Conservation (phyloP, 257 asterid species). For the Jaltomata sinuosa region DNA sequence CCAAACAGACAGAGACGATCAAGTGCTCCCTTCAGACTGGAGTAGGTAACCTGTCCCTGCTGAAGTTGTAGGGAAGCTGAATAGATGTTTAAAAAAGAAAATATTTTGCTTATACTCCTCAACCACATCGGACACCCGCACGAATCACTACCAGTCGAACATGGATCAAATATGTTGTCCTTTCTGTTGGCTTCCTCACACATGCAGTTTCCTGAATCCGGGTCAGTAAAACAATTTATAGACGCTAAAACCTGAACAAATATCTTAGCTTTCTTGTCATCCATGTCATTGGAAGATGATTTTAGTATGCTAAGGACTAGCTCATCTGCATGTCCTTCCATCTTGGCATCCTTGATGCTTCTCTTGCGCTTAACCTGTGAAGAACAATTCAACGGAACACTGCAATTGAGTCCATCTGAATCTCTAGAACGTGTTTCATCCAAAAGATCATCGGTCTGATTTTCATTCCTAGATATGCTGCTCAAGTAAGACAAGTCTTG, state of each 20-base stretch:
- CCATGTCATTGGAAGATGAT: constrained; percentile 23
- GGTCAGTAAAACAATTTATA: constrained; percentile 49
- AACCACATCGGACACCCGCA: constrained; percentile 74
- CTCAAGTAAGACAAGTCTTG: constrained; percentile 49
- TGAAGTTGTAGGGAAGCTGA: constrained; percentile 54
- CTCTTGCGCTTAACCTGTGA: constrained; percentile 26
- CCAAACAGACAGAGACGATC: constrained; percentile 43
- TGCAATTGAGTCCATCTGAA: constrained; percentile 12
- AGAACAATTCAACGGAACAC: constrained; percentile 8
- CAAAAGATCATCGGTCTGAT: constrained; percentile 12
- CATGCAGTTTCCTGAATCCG: constrained; percentile 46
- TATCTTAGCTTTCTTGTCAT: constrained; percentile 30
- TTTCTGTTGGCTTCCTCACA: constrained; percentile 20
- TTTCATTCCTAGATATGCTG: constrained; percentile 12
- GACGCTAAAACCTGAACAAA: constrained; percentile 39
- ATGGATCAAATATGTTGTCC: constrained; percentile 17
- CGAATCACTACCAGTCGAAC: constrained; percentile 15
- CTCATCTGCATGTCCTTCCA: constrained; percentile 21
- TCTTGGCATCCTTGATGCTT: constrained; percentile 18
- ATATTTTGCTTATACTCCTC: constrained; percentile 50
- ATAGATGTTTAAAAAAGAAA: constrained; percentile 48
- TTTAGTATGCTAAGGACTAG: constrained; percentile 35
- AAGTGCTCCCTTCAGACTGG: constrained; percentile 32
- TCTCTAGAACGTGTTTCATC: constrained; percentile 19
- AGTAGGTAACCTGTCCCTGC: constrained; percentile 24